These are phyloP conservation scores for Cercospora zeina DNA, from an alignment of 2,329 filamentous ascomycete species.

Conservation along the genomic window DNA sequence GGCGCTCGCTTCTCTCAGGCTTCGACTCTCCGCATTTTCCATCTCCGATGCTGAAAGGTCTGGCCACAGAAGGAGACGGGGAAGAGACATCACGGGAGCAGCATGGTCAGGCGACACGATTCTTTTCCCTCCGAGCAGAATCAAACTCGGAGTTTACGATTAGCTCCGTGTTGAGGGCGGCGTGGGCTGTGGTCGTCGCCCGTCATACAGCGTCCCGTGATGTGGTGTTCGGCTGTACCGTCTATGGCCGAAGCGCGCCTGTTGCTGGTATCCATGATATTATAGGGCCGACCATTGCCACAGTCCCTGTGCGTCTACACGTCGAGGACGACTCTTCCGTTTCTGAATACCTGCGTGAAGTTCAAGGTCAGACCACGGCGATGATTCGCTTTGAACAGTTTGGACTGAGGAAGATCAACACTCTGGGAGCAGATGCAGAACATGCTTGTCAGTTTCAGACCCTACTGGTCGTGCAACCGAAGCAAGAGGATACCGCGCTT, in stretches of 20 bases:
- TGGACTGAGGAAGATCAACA: neutral
- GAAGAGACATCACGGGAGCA: too few species aligned
- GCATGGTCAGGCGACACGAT: too few species aligned
- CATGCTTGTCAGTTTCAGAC: neutral
- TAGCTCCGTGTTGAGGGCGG: slow-evolving; percentile 37
- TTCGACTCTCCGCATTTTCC: neutral
- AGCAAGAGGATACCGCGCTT: neutral
- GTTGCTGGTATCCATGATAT: slow-evolving; percentile 27
- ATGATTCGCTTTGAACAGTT: neutral
- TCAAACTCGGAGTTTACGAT: slow-evolving; percentile 18
- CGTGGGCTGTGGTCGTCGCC: slow-evolving; percentile 39
- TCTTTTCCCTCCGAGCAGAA: neutral
- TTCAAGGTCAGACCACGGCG: neutral
- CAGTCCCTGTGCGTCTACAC: slow-evolving; percentile 42
- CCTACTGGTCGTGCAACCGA: neutral
- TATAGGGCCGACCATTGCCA: slow-evolving; percentile 44
- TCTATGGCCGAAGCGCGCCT: slow-evolving; percentile 41
- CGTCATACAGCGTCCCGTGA: slow-evolving; percentile 38
- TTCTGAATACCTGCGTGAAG: neutral
- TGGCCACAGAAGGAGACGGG: too few species aligned
- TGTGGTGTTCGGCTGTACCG: slow-evolving; percentile 41
- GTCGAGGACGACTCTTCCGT: neutral
- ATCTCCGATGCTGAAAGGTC: neutral
- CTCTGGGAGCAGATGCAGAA: neutral
- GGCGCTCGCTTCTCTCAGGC: neutral